Evolutionary conservation across 805 yeast species (phyloP), one percentile per base, ranked within the genome.

Genomic region (Starmerella vitae): DNA sequence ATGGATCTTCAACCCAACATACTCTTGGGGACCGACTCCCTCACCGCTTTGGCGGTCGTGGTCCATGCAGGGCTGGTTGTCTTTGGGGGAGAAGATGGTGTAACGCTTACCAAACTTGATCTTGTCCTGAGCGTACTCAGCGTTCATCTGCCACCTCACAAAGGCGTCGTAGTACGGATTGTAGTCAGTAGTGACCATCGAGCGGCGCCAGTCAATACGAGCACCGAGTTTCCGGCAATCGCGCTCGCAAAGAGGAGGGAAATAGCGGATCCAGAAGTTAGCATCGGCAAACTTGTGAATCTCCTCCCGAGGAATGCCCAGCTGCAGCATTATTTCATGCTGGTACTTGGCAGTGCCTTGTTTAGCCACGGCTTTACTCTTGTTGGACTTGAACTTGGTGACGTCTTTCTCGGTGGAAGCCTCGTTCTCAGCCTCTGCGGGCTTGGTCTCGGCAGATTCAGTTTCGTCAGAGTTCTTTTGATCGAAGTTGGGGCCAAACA

Each of bases 21-120:
- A 91, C 63, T 91, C 98, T 65, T 91, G 97, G 30, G 98, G 96
- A 50, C 78, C 72, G 32, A 91, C 91, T 62, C 93, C 97, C 67
- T 91, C 98, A 59, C 98, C 98, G 36, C 88, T 74, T 62, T 73
- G 80, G 70, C 98, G 78, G 64, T 91, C 98, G 63, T 91, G 98
- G 63, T 91, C 98, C 88, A 91, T 86, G 70, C 98, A 91, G 29
- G 98, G 93, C 69, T 91, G 98, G 49, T 96, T 96, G 64, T 91
- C 98, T 65, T 82, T 88, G 59, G 85, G 94, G 30, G 97, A 86
- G 66, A 83, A 91, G 55, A 91, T 83, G 50, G 98, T 91, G 69
- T 85, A 83, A 66, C 98, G 78, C 68, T 88, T 93, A 62, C 98
- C 98, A 53, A 91, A 91, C 68, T 88, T 91, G 66, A 91, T 85